Evolutionary conservation across 2,329 filamentous ascomycete genomes (phyloP).

Genomic region (Polychaeton citri): DNA sequence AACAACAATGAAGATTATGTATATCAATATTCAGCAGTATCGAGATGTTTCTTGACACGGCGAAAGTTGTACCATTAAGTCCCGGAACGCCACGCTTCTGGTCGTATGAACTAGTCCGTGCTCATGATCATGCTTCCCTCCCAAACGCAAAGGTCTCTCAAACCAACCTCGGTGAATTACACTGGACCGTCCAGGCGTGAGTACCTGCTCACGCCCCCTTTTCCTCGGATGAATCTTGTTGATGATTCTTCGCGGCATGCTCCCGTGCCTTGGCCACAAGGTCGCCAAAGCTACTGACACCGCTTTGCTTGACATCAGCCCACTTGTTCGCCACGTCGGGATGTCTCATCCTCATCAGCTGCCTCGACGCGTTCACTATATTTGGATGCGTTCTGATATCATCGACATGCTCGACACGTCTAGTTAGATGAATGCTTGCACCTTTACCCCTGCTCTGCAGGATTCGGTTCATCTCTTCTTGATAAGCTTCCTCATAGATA

Average conservation of each 20-base stretch:
- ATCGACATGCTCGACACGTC: constrained; percentile 33
- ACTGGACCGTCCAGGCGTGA: too few species aligned
- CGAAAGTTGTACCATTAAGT: too few species aligned
- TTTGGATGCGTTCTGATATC: constrained; percentile 20
- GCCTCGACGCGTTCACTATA: constrained; percentile 7
- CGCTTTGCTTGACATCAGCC: background rate
- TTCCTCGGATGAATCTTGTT: constrained; percentile 5
- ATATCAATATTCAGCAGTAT: too few species aligned
- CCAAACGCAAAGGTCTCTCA: too few species aligned
- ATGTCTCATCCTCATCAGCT: background rate
- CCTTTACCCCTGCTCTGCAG: constrained; percentile 32
- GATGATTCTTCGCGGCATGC: constrained; percentile 20
- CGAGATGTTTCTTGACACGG: too few species aligned
- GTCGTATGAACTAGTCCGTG: too few species aligned
- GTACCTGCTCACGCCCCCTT: background rate
- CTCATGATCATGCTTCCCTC: too few species aligned
- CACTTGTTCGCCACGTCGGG: background rate
- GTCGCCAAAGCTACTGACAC: background rate
- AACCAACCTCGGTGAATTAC: too few species aligned
- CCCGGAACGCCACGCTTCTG: too few species aligned
- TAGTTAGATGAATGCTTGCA: constrained; percentile 45
- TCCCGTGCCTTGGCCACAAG: constrained; percentile 7
- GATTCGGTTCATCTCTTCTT: constrained; percentile 67
- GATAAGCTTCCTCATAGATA: constrained; percentile 80
- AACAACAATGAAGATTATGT: too few species aligned